Conservation (phyloP, 1,284 basidiomycete genomes). For the Marasmius tenuissimus region DNA sequence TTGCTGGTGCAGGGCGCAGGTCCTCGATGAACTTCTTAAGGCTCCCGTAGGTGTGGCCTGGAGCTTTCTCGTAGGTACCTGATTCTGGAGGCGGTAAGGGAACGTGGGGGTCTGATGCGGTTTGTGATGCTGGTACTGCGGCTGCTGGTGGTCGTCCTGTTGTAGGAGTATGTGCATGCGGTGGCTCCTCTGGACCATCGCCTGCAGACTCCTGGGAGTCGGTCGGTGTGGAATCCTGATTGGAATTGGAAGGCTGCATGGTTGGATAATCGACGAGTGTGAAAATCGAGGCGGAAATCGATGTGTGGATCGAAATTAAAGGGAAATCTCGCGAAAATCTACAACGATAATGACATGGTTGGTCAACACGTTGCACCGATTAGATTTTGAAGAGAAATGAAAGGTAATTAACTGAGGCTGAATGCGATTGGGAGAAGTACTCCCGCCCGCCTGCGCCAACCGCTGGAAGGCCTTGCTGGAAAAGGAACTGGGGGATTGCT, state of each 20-base stretch:
- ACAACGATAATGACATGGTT: slow-evolving; percentile 14
- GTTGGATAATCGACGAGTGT: slow-evolving; percentile 14
- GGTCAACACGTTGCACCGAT: slow-evolving; percentile 12
- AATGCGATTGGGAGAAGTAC: slow-evolving; percentile 10
- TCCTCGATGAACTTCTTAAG: slow-evolving; percentile 40
- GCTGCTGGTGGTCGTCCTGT: slow-evolving; percentile 17
- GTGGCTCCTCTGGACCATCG: slow-evolving; percentile 58
- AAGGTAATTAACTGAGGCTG: slow-evolving; percentile 10
- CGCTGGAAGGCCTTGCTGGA: too few relatives aligned
- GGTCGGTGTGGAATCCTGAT: slow-evolving; percentile 43
- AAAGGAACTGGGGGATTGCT: neutral
- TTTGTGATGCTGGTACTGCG: slow-evolving; percentile 14
- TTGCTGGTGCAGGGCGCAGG: slow-evolving; percentile 31
- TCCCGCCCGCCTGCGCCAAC: slow-evolving; percentile 7
- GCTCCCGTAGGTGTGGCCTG: slow-evolving; percentile 50
- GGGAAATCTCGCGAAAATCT: slow-evolving; percentile 6
- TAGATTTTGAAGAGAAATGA: slow-evolving; percentile 10
- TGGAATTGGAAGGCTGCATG: slow-evolving; percentile 25
- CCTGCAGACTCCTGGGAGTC: slow-evolving; percentile 56
- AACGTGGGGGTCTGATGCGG: slow-evolving; percentile 17
- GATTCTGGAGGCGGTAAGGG: slow-evolving; percentile 59
- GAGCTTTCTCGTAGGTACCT: slow-evolving; percentile 50
- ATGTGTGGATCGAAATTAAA: too few relatives aligned
- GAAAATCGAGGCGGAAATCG: too few relatives aligned
- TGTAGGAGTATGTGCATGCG: slow-evolving; percentile 31